phyloP scores from a whole-genome alignment of 345 rosid species.

The Gossypium anomalum region DNA sequence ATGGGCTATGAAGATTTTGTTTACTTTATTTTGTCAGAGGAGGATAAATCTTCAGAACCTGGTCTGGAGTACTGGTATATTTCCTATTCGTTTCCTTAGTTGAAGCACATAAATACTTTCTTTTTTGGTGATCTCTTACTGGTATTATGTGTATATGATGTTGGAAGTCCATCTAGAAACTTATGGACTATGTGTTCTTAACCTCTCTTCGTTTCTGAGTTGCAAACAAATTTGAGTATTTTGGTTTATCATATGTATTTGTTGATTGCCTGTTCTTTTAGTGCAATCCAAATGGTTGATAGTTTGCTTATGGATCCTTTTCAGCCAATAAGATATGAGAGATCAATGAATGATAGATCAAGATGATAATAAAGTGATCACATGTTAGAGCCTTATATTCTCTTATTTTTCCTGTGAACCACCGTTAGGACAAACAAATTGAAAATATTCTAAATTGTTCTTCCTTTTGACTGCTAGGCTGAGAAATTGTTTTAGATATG shows the following conservation, averaged over 20 bases:
- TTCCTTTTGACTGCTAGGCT: background rate
- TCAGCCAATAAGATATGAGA: background rate
- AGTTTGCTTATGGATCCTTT: background rate
- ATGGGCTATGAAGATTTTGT: conserved; percentile 98
- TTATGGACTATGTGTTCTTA: background rate
- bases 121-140: background rate
- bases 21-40: conserved; percentile 84
- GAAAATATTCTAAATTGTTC: background rate
- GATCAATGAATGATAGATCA: background rate
- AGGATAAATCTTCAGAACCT: conserved; percentile 89
- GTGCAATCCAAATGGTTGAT: background rate
- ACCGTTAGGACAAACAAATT: background rate
- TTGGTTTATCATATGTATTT: background rate
- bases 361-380: background rate
- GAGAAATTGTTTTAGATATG: conserved; percentile 7
- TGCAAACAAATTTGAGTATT: background rate
- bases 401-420: background rate
- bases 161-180: background rate
- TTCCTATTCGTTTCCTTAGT: background rate
- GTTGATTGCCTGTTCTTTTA: background rate
- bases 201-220: background rate
- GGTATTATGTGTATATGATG: background rate
- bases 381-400: background rate
- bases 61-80: conserved; percentile 84
- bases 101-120: background rate